Conservation (phyloP, 192 early-diverging fungal species). For the Geosiphon pyriformis region DNA sequence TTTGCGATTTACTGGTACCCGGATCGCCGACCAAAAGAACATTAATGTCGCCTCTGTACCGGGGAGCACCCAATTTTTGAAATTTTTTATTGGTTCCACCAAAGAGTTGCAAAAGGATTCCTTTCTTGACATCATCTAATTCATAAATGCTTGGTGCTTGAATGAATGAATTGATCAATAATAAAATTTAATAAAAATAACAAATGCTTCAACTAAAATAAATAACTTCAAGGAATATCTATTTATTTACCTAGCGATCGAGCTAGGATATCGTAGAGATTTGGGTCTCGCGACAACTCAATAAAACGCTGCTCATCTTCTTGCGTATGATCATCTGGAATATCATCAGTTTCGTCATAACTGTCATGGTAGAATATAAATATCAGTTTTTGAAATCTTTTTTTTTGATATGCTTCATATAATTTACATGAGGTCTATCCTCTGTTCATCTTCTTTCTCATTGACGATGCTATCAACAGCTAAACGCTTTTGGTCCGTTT, state of each 20-base stretch:
- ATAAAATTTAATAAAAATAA: too few species aligned
- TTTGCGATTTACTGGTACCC: slow-evolving; percentile 92
- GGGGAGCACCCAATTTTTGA: slow-evolving; percentile 59
- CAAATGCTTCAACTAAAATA: too few species aligned
- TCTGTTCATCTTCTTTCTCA: slow-evolving; percentile 27
- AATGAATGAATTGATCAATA: neutral
- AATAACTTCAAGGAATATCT: neutral
- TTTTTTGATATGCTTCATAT: slow-evolving; percentile 29
- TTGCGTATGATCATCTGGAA: slow-evolving; percentile 31
- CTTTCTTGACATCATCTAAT: slow-evolving; percentile 98
- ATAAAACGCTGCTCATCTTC: slow-evolving; percentile 28
- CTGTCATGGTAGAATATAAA: slow-evolving; percentile 34
- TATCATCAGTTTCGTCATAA: slow-evolving; percentile 44
- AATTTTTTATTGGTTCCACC: slow-evolving; percentile 89
- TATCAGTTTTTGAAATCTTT: slow-evolving; percentile 22
- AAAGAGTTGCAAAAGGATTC: slow-evolving; percentile 90
- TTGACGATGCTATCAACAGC: slow-evolving; percentile 40
- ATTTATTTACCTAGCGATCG: slow-evolving; percentile 59
- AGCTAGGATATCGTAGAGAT: slow-evolving; percentile 79
- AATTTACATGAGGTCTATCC: too few species aligned
- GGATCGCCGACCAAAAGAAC: slow-evolving; percentile 95
- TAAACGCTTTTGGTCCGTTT: slow-evolving; percentile 69
- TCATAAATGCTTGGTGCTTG: slow-evolving; percentile 89
- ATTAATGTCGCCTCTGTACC: slow-evolving; percentile 85
- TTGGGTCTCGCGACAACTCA: slow-evolving; percentile 54